Base-by-base conservation (phyloP, 1,284 basidiomycete genomes). In the Trichosporon asahii region DNA sequence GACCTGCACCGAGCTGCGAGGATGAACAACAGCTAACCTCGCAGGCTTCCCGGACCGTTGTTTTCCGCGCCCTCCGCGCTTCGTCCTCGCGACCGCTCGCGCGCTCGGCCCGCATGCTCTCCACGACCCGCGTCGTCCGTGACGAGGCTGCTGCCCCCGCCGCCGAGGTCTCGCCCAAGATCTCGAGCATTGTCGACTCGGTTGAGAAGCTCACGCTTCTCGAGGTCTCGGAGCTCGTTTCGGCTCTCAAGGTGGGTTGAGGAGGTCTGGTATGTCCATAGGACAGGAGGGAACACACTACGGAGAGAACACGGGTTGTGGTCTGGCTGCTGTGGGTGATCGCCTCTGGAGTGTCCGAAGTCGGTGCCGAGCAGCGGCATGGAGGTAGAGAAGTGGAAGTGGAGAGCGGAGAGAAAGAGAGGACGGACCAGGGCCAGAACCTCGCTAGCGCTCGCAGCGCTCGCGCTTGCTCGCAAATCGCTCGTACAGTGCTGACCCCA, bases 161-260 rank as follows among this genome's bases (percentile, higher is more conserved):
- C 60, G 64, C 76, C 2, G 67, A 75, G 25, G 72, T 78, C 18
- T 79, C 78, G 46, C 77, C 93, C 27, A 90, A 89, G 80, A 88
- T 99, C 75, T 86, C 85, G 68, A 88, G 88, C 69, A 91, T 99
- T 76, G 97, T 99, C 29, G 94, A 99, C 82, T 90, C 94, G 83
- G 98, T 99, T 76, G 93, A 95, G 29, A 86, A 88, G 44, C 84
- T 99, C 74, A 95, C 94, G 23, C 87, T 99, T 65, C 86, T 99
- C 71, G 96, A 99, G 84, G 97, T 97, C 6, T 91, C 97, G n/a
- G 95, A 99, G 86, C 88, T 99, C 69, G 95, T 99, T 49, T 85
- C 91, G 8, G 86, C 91, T 57, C 87, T 99, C 78, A 99, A 99
- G 89, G 95, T 92, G 70, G 55, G 84, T 80, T 84, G 69, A 23